Conservation (phyloP, 140 eudicot species). For the Oenanthe javanica region DNA sequence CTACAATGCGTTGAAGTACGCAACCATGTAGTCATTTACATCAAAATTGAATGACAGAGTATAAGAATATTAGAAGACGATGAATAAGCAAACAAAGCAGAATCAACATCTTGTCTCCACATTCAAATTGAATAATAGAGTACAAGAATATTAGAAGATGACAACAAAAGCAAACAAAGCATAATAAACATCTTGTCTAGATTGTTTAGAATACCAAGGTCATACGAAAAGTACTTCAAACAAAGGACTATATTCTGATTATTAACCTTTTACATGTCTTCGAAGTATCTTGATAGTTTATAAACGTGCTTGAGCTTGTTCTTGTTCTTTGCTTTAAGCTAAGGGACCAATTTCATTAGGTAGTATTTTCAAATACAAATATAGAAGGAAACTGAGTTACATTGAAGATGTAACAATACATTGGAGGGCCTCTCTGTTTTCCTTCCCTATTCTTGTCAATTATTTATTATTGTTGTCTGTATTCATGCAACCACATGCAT, state of each 20-base stretch:
- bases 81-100: not conserved
- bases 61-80: conserved; percentile 5
- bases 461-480: conserved; percentile 51
- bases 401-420: conserved; percentile 28
- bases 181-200: conserved; percentile 3
- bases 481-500: conserved; percentile 46
- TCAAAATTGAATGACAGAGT: not conserved
- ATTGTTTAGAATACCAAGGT: not conserved
- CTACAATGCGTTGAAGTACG: not conserved
- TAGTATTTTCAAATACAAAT: not conserved
- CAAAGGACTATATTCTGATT: not conserved
- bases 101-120: conserved; percentile 4
- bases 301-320: not conserved
- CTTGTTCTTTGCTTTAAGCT: not conserved
- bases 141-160: conserved; percentile 9
- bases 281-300: not conserved
- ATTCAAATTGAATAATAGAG: not conserved
- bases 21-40: not conserved
- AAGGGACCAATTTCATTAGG: conserved; percentile 1
- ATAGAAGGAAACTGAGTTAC: conserved; percentile 2
- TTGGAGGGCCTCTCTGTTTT: conserved; percentile 29
- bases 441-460: conserved; percentile 33
- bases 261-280: not conserved
- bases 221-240: conserved; percentile 2
- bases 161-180: conserved; percentile 9